phyloP scores from a whole-genome alignment of 2,329 filamentous ascomycete genomes.

The Fusarium sp. region DNA sequence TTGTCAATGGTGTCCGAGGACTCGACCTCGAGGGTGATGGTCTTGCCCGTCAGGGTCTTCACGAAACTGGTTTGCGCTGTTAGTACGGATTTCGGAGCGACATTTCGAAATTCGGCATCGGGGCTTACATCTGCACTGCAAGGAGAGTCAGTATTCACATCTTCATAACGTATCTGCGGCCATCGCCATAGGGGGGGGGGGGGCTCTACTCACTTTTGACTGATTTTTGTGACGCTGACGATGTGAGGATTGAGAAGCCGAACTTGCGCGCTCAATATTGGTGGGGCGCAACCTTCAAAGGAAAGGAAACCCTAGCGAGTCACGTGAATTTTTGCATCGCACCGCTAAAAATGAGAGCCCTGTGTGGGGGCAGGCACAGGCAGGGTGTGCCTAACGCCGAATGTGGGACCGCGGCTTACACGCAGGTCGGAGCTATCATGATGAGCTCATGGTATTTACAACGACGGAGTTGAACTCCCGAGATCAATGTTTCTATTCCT shows the following conservation, averaged over 20 bases:
- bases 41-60: conserved; percentile 99
- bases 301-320: conserved; percentile 52
- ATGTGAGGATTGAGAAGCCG: conserved; percentile 55
- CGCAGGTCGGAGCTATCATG: not conserved
- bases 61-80: conserved; percentile 80
- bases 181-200: conserved; percentile 22
- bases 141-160: conserved; percentile 39
- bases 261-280: conserved; percentile 57
- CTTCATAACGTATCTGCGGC: conserved; percentile 18
- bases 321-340: conserved; percentile 45
- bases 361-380: conserved; percentile 6
- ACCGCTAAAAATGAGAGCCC: conserved; percentile 14
- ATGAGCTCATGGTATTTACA: conserved; percentile 9
- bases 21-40: conserved; percentile 99
- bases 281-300: conserved; percentile 54
- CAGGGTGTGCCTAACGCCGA: not conserved
- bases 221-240: conserved; percentile 64
- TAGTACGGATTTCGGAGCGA: conserved; percentile 40
- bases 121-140: conserved; percentile 89
- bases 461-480: not conserved
- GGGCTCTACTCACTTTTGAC: conserved; percentile 67
- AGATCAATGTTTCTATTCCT: not conserved
- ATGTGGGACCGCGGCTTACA: not conserved
- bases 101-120: conserved; percentile 39
- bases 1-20: conserved; percentile 99